phyloP scores from a whole-genome alignment of 2,329 filamentous ascomycete species.

The Colletotrichum sp. region DNA sequence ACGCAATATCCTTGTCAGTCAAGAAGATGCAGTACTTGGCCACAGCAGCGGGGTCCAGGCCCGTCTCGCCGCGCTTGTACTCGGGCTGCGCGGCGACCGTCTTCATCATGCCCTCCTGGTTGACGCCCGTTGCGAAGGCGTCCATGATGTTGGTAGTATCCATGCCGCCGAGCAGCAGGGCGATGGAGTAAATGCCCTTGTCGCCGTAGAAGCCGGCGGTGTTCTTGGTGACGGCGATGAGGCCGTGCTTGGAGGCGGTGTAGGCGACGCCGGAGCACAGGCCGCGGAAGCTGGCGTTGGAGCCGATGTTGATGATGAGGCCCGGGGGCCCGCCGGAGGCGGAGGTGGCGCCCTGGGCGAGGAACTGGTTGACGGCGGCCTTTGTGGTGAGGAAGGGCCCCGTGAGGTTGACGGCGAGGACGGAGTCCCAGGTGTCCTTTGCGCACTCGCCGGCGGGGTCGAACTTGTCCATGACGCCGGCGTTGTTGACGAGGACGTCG shows the following conservation, averaged over 20 bases:
- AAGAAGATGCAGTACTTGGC: conserved; percentile 44
- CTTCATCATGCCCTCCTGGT: conserved; percentile 35
- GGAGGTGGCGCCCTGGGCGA: conserved; percentile 35
- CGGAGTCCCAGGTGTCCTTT: conserved; percentile 55
- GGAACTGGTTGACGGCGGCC: conserved; percentile 53
- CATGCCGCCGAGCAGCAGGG: conserved; percentile 20
- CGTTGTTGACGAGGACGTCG: conserved; percentile 64
- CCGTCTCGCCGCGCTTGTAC: conserved; percentile 30
- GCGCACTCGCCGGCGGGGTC: conserved; percentile 54
- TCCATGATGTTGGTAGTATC: conserved; percentile 30
- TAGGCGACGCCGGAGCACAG: conserved; percentile 48
- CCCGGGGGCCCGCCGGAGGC: conserved; percentile 13
- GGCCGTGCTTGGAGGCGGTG: conserved; percentile 58
- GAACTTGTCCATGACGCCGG: conserved; percentile 63
- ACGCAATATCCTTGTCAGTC: conserved; percentile 35
- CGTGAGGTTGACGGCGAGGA: conserved; percentile 62
- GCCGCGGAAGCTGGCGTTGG: conserved; percentile 15
- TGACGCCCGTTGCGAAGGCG: conserved; percentile 39
- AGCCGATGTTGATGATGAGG: conserved; percentile 28
- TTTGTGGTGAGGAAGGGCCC: conserved; percentile 59
- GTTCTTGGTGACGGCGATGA: conserved; percentile 60
- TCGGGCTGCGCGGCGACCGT: conserved; percentile 30
- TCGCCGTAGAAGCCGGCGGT: conserved; percentile 60
- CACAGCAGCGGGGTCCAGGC: conserved; percentile 37
- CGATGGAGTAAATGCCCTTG: conserved; percentile 47